These are phyloP conservation scores for Tylopilus cervinicoccineus DNA, from an alignment of 768 basidiomycete genomes.

Conservation along the genomic window DNA sequence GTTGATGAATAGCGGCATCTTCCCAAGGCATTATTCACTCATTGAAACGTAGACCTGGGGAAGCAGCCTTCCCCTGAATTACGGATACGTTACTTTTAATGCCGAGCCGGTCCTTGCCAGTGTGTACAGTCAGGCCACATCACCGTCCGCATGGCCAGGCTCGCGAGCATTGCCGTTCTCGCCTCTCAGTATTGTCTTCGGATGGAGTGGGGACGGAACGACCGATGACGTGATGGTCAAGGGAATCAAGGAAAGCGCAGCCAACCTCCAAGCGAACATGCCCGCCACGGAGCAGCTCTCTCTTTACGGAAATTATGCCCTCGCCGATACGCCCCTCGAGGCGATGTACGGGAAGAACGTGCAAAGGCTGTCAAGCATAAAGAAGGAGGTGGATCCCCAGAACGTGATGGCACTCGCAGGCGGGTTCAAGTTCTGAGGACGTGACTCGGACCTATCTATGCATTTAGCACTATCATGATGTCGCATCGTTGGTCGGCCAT, in stretches of 20 bases:
- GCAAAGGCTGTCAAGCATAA: constrained; percentile 36
- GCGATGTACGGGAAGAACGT: constrained; percentile 51
- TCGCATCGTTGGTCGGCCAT: background rate
- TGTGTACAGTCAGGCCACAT: constrained; percentile 36
- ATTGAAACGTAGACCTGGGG: constrained; percentile 43
- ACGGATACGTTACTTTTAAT: constrained; percentile 42
- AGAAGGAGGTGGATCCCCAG: constrained; percentile 46
- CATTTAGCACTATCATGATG: constrained; percentile 3
- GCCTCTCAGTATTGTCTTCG: constrained; percentile 46
- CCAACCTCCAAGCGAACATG: constrained; percentile 38
- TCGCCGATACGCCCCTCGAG: constrained; percentile 46
- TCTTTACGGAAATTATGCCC: constrained; percentile 60
- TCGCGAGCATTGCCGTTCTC: constrained; percentile 35
- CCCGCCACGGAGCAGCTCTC: constrained; percentile 40
- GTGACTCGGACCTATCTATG: constrained; percentile 5
- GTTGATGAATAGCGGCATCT: background rate
- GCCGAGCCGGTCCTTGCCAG: constrained; percentile 49
- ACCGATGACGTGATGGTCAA: constrained; percentile 39
- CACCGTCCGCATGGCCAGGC: constrained; percentile 46
- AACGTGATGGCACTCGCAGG: constrained; percentile 67
- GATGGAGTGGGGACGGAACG: constrained; percentile 37
- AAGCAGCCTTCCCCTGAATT: constrained; percentile 27
- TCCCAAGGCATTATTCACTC: background rate
- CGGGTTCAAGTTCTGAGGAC: constrained; percentile 51
- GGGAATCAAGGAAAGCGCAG: constrained; percentile 38